Evolutionary conservation across 2,329 filamentous ascomycete species (phyloP), one percentile per base, ranked within the genome.

Genomic region (Canariomyces notabilis): DNA sequence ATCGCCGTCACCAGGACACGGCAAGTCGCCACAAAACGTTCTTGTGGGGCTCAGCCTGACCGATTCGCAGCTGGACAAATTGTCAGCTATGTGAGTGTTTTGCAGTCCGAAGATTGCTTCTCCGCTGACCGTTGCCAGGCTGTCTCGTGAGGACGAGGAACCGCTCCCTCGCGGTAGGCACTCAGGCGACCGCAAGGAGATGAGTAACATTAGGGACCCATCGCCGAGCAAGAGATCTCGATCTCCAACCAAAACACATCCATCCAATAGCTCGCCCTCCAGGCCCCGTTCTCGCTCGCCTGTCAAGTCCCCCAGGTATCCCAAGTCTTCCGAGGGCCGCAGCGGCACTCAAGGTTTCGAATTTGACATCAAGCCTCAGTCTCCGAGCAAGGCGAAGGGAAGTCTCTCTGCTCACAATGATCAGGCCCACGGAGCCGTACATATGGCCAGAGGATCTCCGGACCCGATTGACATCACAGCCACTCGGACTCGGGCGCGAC

Each of bases 1-100:
- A 41, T 58, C 67, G 32, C 61, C 60, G 15, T 67, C 67, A 2
- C 58, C 71, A 4, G 65, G 63, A 4, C 61, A 57, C 32, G 64
- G 66, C 42, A 60, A 63, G 2, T 55, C 57, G 16, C 44, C 67
- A 16, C 65, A 70, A 36, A 67, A 67, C 2, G 60, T 76, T 16
- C 67, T 71, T 32, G 66, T 76, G 22, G 69, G 71, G 19, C 64
- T 76, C 54, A 73, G 73, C 50, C 52, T 76, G 44, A 76, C 72
- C 4, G 70, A 75, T 37, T 67, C 64, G 0, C 71, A 75, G 49
- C 68, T 76, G 64, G 68, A 75, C 46, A 70, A 64, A 48, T 61
- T 76, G 35, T 68, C 73, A 3, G 64, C 70, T 38, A 69, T 66
- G 73, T 75, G 63, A 50, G 69, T 42, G 22, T 15, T 38, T 8